A percentile compares a stretch with the other conserved stretches of the same genome.
Evolutionary conservation across 371 early-diverging fungal genomes (phyloP).

Genomic region (Mucor velutinosus): DNA sequence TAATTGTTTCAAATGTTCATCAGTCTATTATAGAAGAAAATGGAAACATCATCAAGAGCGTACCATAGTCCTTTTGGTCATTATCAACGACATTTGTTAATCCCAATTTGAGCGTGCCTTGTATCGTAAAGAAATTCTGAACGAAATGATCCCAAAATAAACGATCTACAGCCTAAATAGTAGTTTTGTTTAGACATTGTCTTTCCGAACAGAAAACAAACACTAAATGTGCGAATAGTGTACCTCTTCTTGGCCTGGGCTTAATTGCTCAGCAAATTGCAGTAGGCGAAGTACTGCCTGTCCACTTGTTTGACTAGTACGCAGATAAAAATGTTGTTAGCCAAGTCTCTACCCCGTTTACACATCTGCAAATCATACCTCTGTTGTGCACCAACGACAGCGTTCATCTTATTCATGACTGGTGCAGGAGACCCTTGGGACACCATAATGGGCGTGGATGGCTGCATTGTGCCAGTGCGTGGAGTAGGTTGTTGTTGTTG

Average conservation of each 20-base stretch:
- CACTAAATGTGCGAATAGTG: not conserved
- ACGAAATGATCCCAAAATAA: constrained; percentile 42
- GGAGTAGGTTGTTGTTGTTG: constrained; percentile 5
- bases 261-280: constrained; percentile 47
- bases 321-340: not conserved
- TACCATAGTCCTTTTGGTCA: constrained; percentile 32
- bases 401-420: constrained; percentile 6
- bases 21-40: not conserved
- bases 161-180: constrained; percentile 27
- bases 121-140: constrained; percentile 35
- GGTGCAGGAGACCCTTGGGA: constrained; percentile 24
- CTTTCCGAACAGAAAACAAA: not conserved
- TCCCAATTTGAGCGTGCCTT: constrained; percentile 31
- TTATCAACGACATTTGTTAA: constrained; percentile 31
- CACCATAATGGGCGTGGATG: constrained; percentile 37
- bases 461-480: constrained; percentile 1
- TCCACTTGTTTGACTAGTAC: constrained; percentile 24
- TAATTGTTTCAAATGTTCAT: constrained; percentile 1
- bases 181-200: not conserved
- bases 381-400: constrained; percentile 6
- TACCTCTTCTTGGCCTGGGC: constrained; percentile 38
- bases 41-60: not conserved
- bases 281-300: constrained; percentile 46
- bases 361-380: constrained; percentile 3
- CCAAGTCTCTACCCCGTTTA: not conserved